These are phyloP conservation scores for Lentinus tigrinus DNA, from an alignment of 768 basidiomycete genomes.

Conservation along the genomic window DNA sequence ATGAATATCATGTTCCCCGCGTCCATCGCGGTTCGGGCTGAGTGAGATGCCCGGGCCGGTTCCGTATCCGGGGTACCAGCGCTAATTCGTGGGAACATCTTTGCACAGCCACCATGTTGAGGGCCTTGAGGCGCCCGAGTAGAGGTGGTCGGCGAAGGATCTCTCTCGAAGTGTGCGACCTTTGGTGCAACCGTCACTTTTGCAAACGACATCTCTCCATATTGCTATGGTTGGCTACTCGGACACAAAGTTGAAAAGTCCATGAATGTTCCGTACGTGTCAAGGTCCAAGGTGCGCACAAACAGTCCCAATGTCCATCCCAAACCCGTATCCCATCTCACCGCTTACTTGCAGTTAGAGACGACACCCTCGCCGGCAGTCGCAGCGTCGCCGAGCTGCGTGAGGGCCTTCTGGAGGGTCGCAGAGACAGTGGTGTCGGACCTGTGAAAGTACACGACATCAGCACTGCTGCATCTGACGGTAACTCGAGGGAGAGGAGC, in stretches of 20 bases:
- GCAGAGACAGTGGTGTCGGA: constrained; percentile 8
- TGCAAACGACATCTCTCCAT: no score
- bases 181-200: no score
- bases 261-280: no score
- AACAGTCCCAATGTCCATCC: no score
- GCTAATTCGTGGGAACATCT: not conserved
- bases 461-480: not conserved
- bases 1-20: not conserved
- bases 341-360: constrained; percentile 22
- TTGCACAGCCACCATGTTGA: not conserved
- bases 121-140: no score
- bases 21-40: not conserved
- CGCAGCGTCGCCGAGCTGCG: constrained; percentile 14
- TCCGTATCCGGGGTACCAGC: not conserved
- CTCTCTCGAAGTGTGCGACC: no score
- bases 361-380: constrained; percentile 22
- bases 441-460: not conserved
- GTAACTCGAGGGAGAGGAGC: no score
- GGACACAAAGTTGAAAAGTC: no score
- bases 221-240: no score
- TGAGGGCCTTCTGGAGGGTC: constrained; percentile 15
- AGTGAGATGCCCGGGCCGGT: not conserved
- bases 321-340: not conserved
- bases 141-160: no score
- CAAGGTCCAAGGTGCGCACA: no score